Evolutionary conservation across 345 rosid genomes (phyloP).

Genomic region (Gossypium bickii): DNA sequence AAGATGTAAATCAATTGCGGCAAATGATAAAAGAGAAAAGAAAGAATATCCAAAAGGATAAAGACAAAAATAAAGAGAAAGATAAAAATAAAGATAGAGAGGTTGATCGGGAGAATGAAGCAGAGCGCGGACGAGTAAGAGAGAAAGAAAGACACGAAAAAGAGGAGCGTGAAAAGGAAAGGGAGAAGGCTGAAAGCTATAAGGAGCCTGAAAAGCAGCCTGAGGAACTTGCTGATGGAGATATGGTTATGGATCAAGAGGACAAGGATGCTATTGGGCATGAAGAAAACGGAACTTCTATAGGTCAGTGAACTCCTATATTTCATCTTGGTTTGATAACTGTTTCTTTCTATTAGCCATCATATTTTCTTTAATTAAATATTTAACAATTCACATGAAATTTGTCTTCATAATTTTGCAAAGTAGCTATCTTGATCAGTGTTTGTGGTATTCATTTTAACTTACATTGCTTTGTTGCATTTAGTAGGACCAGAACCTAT

Average conservation of each 20-base stretch:
- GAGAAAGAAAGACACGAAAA: conserved; percentile 73
- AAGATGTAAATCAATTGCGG: conserved; percentile 72
- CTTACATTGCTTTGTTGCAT: not conserved
- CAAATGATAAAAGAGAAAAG: conserved; percentile 74
- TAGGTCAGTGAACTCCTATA: conserved; percentile 32
- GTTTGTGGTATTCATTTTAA: not conserved
- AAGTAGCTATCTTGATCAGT: not conserved
- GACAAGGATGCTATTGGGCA: conserved; percentile 41
- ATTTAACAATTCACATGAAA: not conserved
- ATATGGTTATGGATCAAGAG: conserved; percentile 46
- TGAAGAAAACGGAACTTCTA: conserved; percentile 55
- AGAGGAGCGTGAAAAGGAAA: conserved; percentile 35
- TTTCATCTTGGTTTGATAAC: conserved; percentile 2
- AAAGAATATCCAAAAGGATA: conserved; percentile 53
- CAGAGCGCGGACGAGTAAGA: conserved; percentile 48
- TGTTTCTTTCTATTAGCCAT: not conserved
- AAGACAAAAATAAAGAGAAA: conserved; percentile 32
- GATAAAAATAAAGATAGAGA: conserved; percentile 42
- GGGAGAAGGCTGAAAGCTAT: conserved; percentile 41
- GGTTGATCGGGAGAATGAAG: conserved; percentile 51
- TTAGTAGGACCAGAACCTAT: conserved; percentile 64
- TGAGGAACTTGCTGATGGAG: conserved; percentile 46
- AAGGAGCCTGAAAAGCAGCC: conserved; percentile 62
- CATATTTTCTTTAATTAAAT: not conserved
- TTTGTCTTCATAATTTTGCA: not conserved